Evolutionary conservation across 2,329 filamentous ascomycete genomes (phyloP).

Genomic region (Thielaviopsis euricoi): DNA sequence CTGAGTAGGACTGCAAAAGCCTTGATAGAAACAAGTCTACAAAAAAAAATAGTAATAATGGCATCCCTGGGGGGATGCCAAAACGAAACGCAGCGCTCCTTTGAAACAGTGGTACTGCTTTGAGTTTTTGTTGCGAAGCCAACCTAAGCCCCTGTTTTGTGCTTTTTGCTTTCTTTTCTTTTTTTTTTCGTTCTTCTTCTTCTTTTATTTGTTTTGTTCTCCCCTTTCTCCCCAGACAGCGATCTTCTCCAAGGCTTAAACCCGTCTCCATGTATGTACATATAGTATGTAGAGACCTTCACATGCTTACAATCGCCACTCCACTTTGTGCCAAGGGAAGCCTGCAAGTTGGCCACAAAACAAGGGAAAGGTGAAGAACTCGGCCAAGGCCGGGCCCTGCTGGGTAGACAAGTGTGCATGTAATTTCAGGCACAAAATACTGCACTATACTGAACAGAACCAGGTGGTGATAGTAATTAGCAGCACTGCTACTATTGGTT

Average conservation of each 20-base stretch:
- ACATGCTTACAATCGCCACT: background rate
- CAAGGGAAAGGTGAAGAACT: no score
- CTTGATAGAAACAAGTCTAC: background rate
- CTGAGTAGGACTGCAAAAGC: no score
- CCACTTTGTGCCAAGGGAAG: background rate
- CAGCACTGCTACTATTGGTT: background rate
- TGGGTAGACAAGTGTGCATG: no score
- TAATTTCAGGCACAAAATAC: no score
- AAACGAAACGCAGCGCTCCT: conserved; percentile 2
- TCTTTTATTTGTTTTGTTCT: background rate
- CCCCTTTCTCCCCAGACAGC: background rate
- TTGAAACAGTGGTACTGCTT: conserved; percentile 1
- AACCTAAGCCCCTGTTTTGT: background rate
- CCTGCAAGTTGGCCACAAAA: no score
- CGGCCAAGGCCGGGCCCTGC: no score
- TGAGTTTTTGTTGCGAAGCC: background rate
- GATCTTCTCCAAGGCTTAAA: background rate
- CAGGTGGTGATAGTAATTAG: no score
- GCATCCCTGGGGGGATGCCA: background rate
- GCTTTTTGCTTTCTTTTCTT: background rate
- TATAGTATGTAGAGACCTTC: no score
- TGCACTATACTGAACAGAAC: no score
- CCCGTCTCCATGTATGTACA: no score
- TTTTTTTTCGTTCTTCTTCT: background rate
- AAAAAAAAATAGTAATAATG: background rate